These are phyloP conservation scores for Neoboletus magnificus DNA, from an alignment of 768 basidiomycete species.

Conservation along the genomic window DNA sequence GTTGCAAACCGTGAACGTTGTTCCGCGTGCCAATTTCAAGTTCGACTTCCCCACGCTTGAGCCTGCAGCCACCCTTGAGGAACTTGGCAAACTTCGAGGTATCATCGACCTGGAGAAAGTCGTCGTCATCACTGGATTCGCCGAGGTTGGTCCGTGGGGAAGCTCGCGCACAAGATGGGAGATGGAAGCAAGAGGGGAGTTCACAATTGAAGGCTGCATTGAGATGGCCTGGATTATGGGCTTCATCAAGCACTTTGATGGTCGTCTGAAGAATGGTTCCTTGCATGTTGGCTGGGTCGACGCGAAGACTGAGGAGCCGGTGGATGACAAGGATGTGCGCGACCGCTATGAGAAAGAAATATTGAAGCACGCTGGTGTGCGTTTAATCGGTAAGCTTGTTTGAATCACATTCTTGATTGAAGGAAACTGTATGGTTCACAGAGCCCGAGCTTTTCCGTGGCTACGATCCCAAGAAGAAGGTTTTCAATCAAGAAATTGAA, in stretches of 20 bases:
- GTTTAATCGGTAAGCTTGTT: constrained; percentile 77
- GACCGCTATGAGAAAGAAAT: constrained; percentile 95
- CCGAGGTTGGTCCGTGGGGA: constrained; percentile 98
- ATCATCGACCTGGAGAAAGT: constrained; percentile 96
- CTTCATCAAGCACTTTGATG: constrained; percentile 97
- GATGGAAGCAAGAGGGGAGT: constrained; percentile 97
- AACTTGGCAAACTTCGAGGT: constrained; percentile 78
- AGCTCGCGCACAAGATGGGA: constrained; percentile 98
- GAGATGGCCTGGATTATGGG: constrained; percentile 99
- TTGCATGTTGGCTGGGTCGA: constrained; percentile 99
- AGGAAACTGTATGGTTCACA: constrained; percentile 33
- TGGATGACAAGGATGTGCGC: constrained; percentile 97
- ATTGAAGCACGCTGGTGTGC: constrained; percentile 84
- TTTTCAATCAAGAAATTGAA: constrained; percentile 96
- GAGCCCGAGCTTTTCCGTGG: constrained; percentile 98
- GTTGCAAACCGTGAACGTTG: constrained; percentile 86
- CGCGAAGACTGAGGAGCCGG: constrained; percentile 85
- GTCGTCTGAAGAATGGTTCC: constrained; percentile 88
- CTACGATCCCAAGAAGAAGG: constrained; percentile 96
- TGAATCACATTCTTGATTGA: not conserved
- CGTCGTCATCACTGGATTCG: constrained; percentile 93
- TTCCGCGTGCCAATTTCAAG: constrained; percentile 97
- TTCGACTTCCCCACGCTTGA: constrained; percentile 93
- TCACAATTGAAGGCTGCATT: constrained; percentile 96
- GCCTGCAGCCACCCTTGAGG: constrained; percentile 57